phyloP scores from a whole-genome alignment of 768 basidiomycete genomes.

The Russula earlei region DNA sequence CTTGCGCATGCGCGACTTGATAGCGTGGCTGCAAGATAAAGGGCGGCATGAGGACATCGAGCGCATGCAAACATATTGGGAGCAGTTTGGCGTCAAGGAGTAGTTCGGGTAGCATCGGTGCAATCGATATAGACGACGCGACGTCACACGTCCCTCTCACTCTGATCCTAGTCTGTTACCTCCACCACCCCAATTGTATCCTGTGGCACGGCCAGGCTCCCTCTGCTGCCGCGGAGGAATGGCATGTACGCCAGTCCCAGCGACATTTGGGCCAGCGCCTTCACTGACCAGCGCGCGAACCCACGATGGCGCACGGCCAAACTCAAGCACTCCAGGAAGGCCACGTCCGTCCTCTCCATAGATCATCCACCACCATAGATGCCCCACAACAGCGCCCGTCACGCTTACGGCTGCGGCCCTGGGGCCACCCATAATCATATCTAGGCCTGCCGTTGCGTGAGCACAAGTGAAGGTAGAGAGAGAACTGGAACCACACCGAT shows the following conservation, averaged over 20 bases:
- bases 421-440: constrained; percentile 56
- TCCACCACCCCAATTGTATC: constrained; percentile 41
- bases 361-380: constrained; percentile 73
- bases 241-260: constrained; percentile 43
- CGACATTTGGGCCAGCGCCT: constrained; percentile 28
- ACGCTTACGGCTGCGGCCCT: constrained; percentile 44
- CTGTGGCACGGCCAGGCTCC: constrained; percentile 21
- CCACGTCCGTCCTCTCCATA: constrained; percentile 47
- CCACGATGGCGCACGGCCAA: constrained; percentile 26
- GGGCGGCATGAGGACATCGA: constrained; percentile 54
- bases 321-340: constrained; percentile 45
- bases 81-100: constrained; percentile 57
- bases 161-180: constrained; percentile 41
- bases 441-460: constrained; percentile 32
- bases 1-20: constrained; percentile 76
- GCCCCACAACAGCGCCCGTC: constrained; percentile 68
- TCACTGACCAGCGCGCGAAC: constrained; percentile 21
- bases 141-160: not conserved
- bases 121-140: not conserved
- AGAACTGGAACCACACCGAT: constrained; percentile 31
- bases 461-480: not conserved
- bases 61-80: constrained; percentile 70
- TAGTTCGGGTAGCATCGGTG: constrained; percentile 1
- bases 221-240: constrained; percentile 40
- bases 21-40: constrained; percentile 69